Conservation (phyloP, 768 basidiomycete genomes). For the Leccinum variicolor region DNA sequence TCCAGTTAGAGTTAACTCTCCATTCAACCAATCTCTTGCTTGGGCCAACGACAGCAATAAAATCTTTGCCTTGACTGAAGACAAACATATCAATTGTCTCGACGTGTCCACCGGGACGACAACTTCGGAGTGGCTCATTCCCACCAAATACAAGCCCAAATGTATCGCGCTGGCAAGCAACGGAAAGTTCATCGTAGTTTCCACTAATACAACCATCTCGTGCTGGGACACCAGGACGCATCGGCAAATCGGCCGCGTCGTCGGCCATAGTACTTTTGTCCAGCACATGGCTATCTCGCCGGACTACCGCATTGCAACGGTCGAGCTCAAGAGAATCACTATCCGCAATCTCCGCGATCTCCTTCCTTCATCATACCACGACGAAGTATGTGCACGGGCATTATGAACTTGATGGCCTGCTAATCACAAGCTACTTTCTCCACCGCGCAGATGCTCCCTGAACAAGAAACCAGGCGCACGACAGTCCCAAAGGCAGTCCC, state of each 20-base stretch:
- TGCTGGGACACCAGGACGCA: not conserved
- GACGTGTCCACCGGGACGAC: not conserved
- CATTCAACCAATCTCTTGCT: not conserved
- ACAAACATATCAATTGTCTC: not conserved
- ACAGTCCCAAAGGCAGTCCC: not conserved
- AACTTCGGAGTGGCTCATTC: not conserved
- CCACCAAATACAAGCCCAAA: not conserved
- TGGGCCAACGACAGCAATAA: not conserved
- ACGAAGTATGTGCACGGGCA: not conserved
- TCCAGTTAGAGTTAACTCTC: not conserved
- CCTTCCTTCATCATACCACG: constrained; percentile 3
- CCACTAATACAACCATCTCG: not conserved
- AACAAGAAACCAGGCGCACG: not conserved
- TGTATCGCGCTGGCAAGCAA: not conserved
- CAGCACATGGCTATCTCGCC: not conserved
- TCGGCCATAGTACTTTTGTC: not conserved
- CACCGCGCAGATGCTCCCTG: not conserved
- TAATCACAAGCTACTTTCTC: not conserved
- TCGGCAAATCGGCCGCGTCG: not conserved
- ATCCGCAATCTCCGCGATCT: constrained; percentile 1
- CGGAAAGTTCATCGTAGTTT: not conserved
- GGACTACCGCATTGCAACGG: not conserved
- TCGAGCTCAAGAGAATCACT: not conserved
- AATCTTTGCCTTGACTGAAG: not conserved
- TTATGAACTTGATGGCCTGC: not conserved